Conservation (phyloP, 164 flowering plant genomes). For the Echeveria elegans region DNA sequence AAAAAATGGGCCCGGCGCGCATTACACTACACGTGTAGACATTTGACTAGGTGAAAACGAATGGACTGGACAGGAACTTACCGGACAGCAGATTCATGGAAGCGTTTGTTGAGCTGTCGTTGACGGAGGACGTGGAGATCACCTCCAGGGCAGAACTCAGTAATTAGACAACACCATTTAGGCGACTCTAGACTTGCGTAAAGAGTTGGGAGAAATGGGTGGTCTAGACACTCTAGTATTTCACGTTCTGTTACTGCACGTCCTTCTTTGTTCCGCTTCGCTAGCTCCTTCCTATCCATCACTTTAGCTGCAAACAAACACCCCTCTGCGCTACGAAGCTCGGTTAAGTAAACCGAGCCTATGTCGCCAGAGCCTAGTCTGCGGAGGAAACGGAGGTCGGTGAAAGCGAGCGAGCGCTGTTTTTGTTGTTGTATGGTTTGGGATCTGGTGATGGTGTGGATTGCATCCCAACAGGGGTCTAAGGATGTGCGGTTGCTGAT, state of each 20-base stretch:
- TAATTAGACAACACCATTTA: slow-evolving; percentile 51
- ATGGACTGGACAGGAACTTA: slow-evolving; percentile 14
- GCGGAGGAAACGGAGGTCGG: slow-evolving; percentile 49
- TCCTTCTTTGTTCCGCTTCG: slow-evolving; percentile 40
- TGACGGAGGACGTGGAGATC: slow-evolving; percentile 79
- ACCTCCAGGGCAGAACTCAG: slow-evolving; percentile 83
- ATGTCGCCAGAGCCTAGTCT: slow-evolving; percentile 83
- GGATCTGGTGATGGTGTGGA: slow-evolving; percentile 20
- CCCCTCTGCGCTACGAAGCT: slow-evolving; percentile 29
- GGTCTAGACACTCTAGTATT: slow-evolving; percentile 53
- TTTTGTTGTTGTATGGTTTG: too few species aligned
- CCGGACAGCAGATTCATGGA: slow-evolving; percentile 60
- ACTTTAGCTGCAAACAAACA: slow-evolving; percentile 54
- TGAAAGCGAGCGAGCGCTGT: slow-evolving; percentile 17
- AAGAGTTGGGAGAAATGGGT: slow-evolving; percentile 69
- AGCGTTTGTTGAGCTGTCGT: slow-evolving; percentile 47
- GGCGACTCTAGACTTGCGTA: slow-evolving; percentile 45
- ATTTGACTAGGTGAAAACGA: neutral
- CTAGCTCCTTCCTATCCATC: slow-evolving; percentile 62
- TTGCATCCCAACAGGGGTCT: slow-evolving; percentile 31
- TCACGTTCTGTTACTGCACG: slow-evolving; percentile 60
- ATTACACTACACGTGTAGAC: neutral
- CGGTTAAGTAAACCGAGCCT: slow-evolving; percentile 63
- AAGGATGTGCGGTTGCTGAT: slow-evolving; percentile 11
- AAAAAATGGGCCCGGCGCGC: too few species aligned